These are phyloP conservation scores for Middelhovenomyces tepae DNA, from an alignment of 805 yeast genomes.

Conservation along the genomic window DNA sequence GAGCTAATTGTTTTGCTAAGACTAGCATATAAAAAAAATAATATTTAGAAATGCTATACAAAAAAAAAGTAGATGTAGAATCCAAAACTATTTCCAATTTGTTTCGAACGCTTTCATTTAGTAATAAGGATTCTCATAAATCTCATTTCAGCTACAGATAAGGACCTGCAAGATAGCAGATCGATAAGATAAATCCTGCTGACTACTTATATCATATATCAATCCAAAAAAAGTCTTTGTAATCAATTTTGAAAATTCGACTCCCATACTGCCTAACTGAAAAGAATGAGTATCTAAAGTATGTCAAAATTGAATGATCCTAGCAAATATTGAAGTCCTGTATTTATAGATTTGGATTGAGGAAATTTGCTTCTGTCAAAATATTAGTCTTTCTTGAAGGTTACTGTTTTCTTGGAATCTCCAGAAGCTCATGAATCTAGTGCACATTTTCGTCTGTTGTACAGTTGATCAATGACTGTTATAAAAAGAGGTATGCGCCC, in stretches of 20 bases:
- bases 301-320: too few species aligned
- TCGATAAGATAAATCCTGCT: too few species aligned
- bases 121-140: neutral
- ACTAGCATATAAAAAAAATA: neutral
- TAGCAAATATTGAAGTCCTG: too few species aligned
- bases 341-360: too few species aligned
- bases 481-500: slow-evolving; percentile 2
- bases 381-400: neutral
- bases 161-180: too few species aligned
- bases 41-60: too few species aligned
- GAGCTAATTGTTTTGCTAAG: neutral
- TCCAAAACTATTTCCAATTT: neutral
- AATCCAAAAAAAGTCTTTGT: too few species aligned
- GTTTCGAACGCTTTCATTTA: neutral
- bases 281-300: too few species aligned
- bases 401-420: neutral
- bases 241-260: too few species aligned
- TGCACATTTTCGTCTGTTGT: neutral
- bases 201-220: too few species aligned
- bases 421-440: slow-evolving; percentile 1
- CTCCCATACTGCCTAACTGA: too few species aligned
- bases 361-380: neutral
- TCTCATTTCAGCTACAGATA: neutral
- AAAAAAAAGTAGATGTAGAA: too few species aligned
- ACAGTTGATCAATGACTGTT: slow-evolving; percentile 2